Percentiles rank a stretch among this genome's conserved stretches.
Evolutionary conservation across 495 filamentous ascomycete genomes (phyloP).

Genomic region (Lepraria neglecta): DNA sequence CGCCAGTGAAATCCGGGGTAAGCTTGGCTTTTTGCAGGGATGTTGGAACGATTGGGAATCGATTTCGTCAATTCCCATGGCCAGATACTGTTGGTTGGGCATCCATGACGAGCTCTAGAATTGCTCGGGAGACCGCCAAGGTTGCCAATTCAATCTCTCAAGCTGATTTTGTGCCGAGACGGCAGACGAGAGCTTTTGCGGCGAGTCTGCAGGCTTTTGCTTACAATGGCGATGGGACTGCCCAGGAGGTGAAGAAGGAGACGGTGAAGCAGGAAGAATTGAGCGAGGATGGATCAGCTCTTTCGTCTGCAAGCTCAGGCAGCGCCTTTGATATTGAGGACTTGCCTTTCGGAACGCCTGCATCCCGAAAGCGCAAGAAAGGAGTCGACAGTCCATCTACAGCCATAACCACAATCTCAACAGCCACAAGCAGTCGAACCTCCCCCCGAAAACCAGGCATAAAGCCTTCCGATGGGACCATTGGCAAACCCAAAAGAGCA

Average conservation of each 20-base stretch:
- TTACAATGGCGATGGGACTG: slow-evolving; percentile 15
- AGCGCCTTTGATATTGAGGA: slow-evolving; percentile 56
- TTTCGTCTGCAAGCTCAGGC: slow-evolving; percentile 39
- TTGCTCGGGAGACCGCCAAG: slow-evolving; percentile 53
- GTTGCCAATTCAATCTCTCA: slow-evolving; percentile 43
- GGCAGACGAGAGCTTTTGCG: slow-evolving; percentile 37
- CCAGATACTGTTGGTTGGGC: background rate
- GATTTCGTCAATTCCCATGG: background rate
- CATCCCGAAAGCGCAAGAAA: slow-evolving; percentile 49
- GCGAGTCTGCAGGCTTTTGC: slow-evolving; percentile 23
- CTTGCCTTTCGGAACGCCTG: slow-evolving; percentile 37
- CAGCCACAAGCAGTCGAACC: slow-evolving; percentile 18
- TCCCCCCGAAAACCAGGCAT: slow-evolving; percentile 23
- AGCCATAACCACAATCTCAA: slow-evolving; percentile 27
- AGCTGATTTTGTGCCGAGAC: slow-evolving; percentile 31
- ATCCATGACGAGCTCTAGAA: slow-evolving; percentile 56
- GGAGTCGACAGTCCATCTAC: slow-evolving; percentile 24
- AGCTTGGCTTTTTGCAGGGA: background rate
- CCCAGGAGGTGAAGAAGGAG: slow-evolving; percentile 23
- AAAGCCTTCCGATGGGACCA: slow-evolving; percentile 27
- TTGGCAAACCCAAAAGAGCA: slow-evolving; percentile 35
- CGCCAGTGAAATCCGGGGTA: slow-evolving; percentile 17
- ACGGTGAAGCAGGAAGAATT: slow-evolving; percentile 27
- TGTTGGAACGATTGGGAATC: background rate
- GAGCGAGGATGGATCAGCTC: slow-evolving; percentile 34